Evolutionary conservation across 148 eudicot genomes (phyloP).

Genomic region (Rhododendron kiyosumense): DNA sequence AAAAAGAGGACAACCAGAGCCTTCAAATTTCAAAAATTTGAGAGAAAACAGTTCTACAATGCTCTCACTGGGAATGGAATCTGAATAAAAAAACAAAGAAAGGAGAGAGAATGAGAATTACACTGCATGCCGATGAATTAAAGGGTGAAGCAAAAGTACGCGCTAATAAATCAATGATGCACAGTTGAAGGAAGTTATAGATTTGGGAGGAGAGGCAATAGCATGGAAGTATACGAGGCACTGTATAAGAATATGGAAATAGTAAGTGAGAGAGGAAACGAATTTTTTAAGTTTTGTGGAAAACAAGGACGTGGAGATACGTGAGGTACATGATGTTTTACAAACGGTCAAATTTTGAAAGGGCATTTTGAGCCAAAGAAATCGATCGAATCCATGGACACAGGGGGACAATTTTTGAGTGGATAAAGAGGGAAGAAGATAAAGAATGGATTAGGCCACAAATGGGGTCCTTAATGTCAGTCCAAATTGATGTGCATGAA

Average conservation of each 20-base stretch:
- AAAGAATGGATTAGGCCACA: background rate
- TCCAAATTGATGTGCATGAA: background rate
- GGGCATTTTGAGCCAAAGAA: background rate
- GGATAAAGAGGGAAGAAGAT: slow-evolving; percentile 2
- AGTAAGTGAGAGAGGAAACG: background rate
- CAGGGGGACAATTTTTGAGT: background rate
- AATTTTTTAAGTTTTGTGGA: background rate
- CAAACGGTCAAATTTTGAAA: slow-evolving; percentile 23
- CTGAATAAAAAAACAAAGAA: background rate
- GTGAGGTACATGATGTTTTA: slow-evolving; percentile 22
- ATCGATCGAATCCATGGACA: background rate
- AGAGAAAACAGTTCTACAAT: background rate
- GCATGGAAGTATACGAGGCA: slow-evolving; percentile 13
- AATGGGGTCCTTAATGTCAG: background rate
- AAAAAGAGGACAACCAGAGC: slow-evolving; percentile 3
- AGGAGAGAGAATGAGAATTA: background rate
- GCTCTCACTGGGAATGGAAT: background rate
- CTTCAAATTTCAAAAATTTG: slow-evolving; percentile 1
- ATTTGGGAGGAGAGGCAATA: slow-evolving; percentile 8
- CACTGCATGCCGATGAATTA: background rate
- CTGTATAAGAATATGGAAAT: background rate
- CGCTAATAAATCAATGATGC: background rate
- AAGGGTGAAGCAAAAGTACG: background rate
- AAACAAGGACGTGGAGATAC: slow-evolving; percentile 20
- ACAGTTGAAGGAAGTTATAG: background rate